These are phyloP conservation scores for Phalaenopsis aphrodite DNA, from an alignment of 106 monocot genomes.

Conservation along the genomic window DNA sequence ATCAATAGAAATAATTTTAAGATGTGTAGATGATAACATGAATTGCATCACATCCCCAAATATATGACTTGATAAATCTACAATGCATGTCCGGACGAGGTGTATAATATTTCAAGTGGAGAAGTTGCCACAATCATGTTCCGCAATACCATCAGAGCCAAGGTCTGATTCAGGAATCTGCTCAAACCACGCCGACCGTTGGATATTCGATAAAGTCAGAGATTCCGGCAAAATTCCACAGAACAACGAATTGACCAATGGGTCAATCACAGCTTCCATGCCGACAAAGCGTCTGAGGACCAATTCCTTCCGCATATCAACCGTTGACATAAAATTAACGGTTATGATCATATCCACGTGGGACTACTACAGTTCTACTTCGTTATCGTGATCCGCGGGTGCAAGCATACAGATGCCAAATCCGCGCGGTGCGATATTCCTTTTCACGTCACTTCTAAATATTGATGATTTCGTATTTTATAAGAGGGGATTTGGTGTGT, in stretches of 20 bases:
- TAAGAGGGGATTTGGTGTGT: background rate
- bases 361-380: background rate
- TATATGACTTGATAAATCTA: too few relatives aligned
- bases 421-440: background rate
- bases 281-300: background rate
- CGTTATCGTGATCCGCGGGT: background rate
- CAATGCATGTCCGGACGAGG: too few relatives aligned
- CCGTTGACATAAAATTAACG: background rate
- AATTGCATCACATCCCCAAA: too few relatives aligned
- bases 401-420: background rate
- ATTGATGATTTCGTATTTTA: background rate
- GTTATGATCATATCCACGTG: background rate
- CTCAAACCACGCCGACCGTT: background rate
- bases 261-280: too few relatives aligned
- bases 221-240: background rate
- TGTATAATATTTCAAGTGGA: too few relatives aligned
- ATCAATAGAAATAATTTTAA: too few relatives aligned
- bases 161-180: background rate
- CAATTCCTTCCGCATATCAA: background rate
- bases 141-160: background rate
- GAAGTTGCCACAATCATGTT: background rate
- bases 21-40: too few relatives aligned
- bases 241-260: background rate
- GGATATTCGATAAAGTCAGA: background rate
- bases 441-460: background rate